phyloP scores from a whole-genome alignment of 2,329 filamentous ascomycete genomes.

The Myrmaecium sp. region DNA sequence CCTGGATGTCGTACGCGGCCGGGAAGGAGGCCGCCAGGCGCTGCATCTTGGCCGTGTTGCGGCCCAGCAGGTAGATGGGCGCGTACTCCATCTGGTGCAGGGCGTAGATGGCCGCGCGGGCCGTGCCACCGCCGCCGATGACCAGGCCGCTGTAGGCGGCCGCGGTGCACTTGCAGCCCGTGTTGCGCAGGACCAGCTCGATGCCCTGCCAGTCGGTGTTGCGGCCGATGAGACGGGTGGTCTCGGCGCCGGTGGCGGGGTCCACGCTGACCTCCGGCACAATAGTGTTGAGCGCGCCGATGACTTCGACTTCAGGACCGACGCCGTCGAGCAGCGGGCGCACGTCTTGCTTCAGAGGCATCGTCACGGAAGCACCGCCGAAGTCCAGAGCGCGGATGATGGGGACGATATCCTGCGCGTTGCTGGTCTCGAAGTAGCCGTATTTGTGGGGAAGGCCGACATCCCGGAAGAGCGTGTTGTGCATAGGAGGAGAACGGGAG shows the following conservation, averaged over 20 bases:
- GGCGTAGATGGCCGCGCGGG: conserved; percentile 78
- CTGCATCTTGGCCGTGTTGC: conserved; percentile 51
- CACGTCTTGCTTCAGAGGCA: conserved; percentile 82
- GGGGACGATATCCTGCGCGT: conserved; percentile 38
- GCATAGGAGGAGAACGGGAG: conserved; percentile 73
- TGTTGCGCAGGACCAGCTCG: conserved; percentile 56
- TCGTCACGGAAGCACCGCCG: conserved; percentile 88
- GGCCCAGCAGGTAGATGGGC: conserved; percentile 75
- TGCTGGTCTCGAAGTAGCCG: conserved; percentile 54
- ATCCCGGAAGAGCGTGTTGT: conserved; percentile 66
- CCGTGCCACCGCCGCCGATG: conserved; percentile 81
- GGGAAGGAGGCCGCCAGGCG: conserved; percentile 59
- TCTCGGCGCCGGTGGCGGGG: conserved; percentile 21
- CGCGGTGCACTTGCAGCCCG: conserved; percentile 30
- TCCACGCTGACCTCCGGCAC: conserved; percentile 37
- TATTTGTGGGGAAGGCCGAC: conserved; percentile 79
- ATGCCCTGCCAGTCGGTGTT: conserved; percentile 97
- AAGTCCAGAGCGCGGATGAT: conserved; percentile 59
- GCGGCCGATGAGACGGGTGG: conserved; percentile 51
- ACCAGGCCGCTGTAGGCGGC: conserved; percentile 48
- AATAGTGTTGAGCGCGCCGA: conserved; percentile 92
- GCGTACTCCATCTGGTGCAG: conserved; percentile 68
- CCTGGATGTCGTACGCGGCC: conserved; percentile 48
- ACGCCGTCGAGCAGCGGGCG: conserved; percentile 67
- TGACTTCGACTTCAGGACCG: conserved; percentile 58